Evolutionary conservation across 2,329 filamentous ascomycete genomes (phyloP).

Genomic region (Venturia carpophila): DNA sequence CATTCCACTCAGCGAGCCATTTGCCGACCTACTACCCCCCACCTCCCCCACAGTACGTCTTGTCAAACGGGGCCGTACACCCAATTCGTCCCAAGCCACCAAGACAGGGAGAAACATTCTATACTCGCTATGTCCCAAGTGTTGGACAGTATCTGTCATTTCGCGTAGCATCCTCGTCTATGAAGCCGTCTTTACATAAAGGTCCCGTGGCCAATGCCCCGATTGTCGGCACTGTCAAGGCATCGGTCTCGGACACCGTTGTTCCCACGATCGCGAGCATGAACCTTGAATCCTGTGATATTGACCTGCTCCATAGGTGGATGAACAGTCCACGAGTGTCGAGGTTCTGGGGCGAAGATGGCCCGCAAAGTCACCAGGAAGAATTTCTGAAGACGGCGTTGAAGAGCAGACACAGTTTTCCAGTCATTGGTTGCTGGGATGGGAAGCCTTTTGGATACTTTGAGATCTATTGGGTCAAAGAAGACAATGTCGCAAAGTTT

Average conservation of each 20-base stretch:
- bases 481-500: conserved; percentile 67
- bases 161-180: conserved; percentile 66
- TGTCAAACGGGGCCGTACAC: conserved; percentile 72
- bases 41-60: conserved; percentile 69
- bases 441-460: conserved; percentile 95
- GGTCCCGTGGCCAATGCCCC: conserved; percentile 40
- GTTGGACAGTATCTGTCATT: conserved; percentile 81
- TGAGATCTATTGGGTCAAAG: conserved; percentile 97
- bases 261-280: conserved; percentile 27
- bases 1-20: conserved; percentile 75
- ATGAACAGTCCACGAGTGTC: conserved; percentile 78
- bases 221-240: conserved; percentile 31
- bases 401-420: conserved; percentile 68
- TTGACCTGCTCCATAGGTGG: conserved; percentile 73
- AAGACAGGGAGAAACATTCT: conserved; percentile 84
- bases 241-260: conserved; percentile 42
- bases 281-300: conserved; percentile 40
- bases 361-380: conserved; percentile 48
- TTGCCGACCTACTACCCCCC: conserved; percentile 88
- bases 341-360: conserved; percentile 72
- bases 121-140: conserved; percentile 77
- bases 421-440: conserved; percentile 88
- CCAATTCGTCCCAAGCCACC: conserved; percentile 82
- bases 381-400: conserved; percentile 62
- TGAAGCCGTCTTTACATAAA: conserved; percentile 54